Base-by-base conservation (phyloP, 177 flowering plant genomes). In the Tripterygium wilfordii region DNA sequence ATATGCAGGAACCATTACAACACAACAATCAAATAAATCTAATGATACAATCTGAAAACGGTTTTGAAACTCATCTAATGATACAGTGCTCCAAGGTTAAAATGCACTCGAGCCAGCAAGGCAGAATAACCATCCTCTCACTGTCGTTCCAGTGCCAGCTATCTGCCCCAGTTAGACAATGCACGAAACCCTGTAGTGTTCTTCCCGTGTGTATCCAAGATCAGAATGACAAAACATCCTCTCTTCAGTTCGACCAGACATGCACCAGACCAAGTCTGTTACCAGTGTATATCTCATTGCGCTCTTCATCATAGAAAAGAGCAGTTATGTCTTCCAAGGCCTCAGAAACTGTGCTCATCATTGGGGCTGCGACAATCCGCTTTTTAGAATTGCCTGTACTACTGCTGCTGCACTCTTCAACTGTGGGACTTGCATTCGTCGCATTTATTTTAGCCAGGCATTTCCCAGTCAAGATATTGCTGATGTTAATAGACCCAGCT, bases 251-350 rank as follows among this genome's bases (percentile, higher is more conserved):
- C 35, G 98, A 92, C 98, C 98, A 92, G 19, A 92, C 98, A 69
- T 89, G 98, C 40, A 89, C 80, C 13, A 89, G 71, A 32, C 98
- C 98, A 37, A 70, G 85, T 66, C 83, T 66, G 54, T 92, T 92
- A 8, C 98, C 98, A 3, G 98, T 92, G 61, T 89, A 92, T 20
- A 92, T 92, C 72, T 92, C 98, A 39, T 92, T 92, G 4, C 97
- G 54, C 35, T 61, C 50, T 36, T 48, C 59, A 37, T 54, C 59
- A 17, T 48, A 61, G 27, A 49, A 61, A 22, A 59, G 63, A 1
- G 63, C 56, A 24, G 63, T 59, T 22, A 59, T 59, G 36, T 45
- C 57, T 53, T 52, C 57, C 48, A 60, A 41, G 7, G 59, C 98
- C 54, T 92, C 98, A 41, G 54, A 49, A 35, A 42, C 95, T 1